These are phyloP conservation scores for Phialemoniopsis sp. DNA, from an alignment of 2,329 filamentous ascomycete genomes.

Conservation along the genomic window DNA sequence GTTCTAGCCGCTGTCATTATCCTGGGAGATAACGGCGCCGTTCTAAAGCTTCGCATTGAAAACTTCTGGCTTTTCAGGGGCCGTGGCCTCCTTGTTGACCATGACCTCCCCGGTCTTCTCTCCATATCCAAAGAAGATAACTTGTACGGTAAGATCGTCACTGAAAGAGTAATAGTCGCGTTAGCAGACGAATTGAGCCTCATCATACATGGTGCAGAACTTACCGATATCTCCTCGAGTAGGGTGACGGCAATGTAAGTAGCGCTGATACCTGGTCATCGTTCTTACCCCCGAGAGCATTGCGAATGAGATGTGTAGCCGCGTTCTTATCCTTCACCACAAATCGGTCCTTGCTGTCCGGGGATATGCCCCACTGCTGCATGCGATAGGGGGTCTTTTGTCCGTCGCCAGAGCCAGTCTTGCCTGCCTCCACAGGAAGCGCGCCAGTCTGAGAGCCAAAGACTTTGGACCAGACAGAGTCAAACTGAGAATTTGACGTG, in stretches of 20 bases:
- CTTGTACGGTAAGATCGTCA: constrained; percentile 94
- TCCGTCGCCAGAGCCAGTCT: constrained; percentile 50
- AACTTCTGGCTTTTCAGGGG: constrained; percentile 31
- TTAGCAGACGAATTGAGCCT: constrained; percentile 7
- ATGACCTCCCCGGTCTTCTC: constrained; percentile 73
- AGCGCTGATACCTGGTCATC: constrained; percentile 90
- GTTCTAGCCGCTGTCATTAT: too few relatives aligned
- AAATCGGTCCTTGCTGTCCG: constrained; percentile 74
- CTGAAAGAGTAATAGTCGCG: constrained; percentile 36
- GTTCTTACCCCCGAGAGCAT: constrained; percentile 90
- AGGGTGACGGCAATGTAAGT: constrained; percentile 86
- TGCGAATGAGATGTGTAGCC: constrained; percentile 91
- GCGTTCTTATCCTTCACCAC: constrained; percentile 94
- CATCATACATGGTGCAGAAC: constrained; percentile 17
- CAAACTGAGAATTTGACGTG: constrained; percentile 59
- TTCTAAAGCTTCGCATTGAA: constrained; percentile 25
- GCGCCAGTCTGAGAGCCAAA: constrained; percentile 46
- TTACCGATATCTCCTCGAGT: constrained; percentile 85
- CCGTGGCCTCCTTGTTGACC: constrained; percentile 83
- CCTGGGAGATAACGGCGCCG: too few relatives aligned
- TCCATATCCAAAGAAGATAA: constrained; percentile 94
- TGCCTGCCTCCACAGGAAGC: constrained; percentile 72
- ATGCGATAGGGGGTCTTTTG: constrained; percentile 86
- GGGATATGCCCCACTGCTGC: constrained; percentile 83
- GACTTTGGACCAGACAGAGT: constrained; percentile 63